phyloP scores from a whole-genome alignment of 129 eudicot species.

The Gnaphalium uliginosum region DNA sequence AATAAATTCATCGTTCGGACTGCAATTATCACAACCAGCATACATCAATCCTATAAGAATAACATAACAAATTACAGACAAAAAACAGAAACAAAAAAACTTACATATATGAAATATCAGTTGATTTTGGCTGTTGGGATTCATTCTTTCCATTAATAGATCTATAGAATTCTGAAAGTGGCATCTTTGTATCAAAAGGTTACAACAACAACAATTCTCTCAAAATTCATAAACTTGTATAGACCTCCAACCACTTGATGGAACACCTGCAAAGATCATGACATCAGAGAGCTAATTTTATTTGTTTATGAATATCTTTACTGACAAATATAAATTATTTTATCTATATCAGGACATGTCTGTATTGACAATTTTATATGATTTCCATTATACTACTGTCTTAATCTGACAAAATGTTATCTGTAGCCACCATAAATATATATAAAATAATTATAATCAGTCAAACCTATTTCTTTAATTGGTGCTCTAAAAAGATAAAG shows the following conservation, averaged over 20 bases:
- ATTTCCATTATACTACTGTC: slow-evolving; percentile 44
- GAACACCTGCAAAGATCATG: slow-evolving; percentile 49
- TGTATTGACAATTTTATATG: slow-evolving; percentile 28
- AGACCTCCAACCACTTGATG: slow-evolving; percentile 37
- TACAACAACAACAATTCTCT: slow-evolving; percentile 25
- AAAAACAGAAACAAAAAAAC: slow-evolving; percentile 17
- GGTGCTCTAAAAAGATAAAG: slow-evolving; percentile 41
- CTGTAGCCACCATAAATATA: slow-evolving; percentile 44
- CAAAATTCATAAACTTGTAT: slow-evolving; percentile 27
- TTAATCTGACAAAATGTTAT: slow-evolving; percentile 56
- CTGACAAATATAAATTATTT: slow-evolving; percentile 28
- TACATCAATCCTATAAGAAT: not conserved
- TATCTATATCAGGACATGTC: slow-evolving; percentile 30
- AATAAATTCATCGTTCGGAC: slow-evolving; percentile 63
- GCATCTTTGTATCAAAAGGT: slow-evolving; percentile 51
- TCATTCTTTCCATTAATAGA: slow-evolving; percentile 59
- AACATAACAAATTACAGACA: not conserved
- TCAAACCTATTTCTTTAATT: slow-evolving; percentile 66
- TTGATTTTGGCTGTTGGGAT: slow-evolving; percentile 42
- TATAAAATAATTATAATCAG: slow-evolving; percentile 32
- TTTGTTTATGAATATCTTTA: slow-evolving; percentile 24
- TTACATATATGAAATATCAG: slow-evolving; percentile 59
- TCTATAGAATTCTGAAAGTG: slow-evolving; percentile 76
- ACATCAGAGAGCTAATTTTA: slow-evolving; percentile 36
- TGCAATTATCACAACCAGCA: slow-evolving; percentile 43